Base-by-base conservation (phyloP, 108 stramenopile genomes). In the Seminavis robusta region DNA sequence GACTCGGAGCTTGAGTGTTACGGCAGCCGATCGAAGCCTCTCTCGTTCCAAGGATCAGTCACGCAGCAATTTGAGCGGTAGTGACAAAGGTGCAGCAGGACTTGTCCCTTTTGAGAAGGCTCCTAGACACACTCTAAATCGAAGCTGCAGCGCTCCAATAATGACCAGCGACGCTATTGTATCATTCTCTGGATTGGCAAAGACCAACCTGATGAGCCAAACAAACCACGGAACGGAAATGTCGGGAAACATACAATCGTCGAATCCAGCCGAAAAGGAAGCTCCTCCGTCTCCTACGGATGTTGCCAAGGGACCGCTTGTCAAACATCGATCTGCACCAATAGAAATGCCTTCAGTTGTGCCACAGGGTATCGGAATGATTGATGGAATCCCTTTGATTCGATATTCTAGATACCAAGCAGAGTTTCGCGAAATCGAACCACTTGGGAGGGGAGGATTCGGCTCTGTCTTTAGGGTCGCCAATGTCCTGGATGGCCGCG, bases 361-460 rank as follows among this genome's bases (percentile, higher is more conserved):
- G 33, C 1, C 51, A 33, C 39, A 40, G n/a, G 7, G 33, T 23
- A 30, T 38, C 25, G 55, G 40, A 45, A 26, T n/a, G 17, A 40
- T 66, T 19, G 66, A 68, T 49, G 69, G 83, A 45, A 84, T 90
- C 58, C 92, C 92, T 0, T 61, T 90, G 37, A 75, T 90, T 46
- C 77, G 79, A 52, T 94, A 94, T 42, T 79, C 86, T 33, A 69
- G 92, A 23, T 94, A 88, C 52, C 69, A 47, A 19, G 88, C 88
- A 19, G 92, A 94, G 57, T 94, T 94, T 53, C 56, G 71, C 28
- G 86, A 94, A 55, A 41, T 82, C 15, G 73, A 69, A 37, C 54
- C 88, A 3, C 61, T 94, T n/a, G 93, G 93, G 8, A 74, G 60
- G 52, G 95, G 95, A 15, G 95, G 93, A 19, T 96, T 96, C 71